Evolutionary conservation across 257 asterid genomes (phyloP).

Genomic region (Lantana camara): DNA sequence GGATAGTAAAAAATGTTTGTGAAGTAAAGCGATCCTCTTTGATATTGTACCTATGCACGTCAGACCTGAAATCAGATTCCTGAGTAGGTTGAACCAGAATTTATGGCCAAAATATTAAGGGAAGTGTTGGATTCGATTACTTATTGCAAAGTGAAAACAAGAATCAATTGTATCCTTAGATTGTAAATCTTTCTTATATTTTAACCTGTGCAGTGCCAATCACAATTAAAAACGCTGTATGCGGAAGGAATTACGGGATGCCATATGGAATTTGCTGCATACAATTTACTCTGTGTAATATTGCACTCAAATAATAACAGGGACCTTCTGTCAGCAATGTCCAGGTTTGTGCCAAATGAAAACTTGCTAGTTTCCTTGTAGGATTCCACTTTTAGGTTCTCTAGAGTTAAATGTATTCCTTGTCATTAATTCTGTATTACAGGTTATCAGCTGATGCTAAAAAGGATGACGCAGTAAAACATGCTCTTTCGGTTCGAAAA

Average conservation of each 20-base stretch:
- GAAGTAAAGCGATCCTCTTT: not conserved
- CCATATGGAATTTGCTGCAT: slow-evolving; percentile 91
- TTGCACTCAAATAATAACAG: slow-evolving; percentile 88
- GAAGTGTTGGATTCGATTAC: not conserved
- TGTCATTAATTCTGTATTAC: slow-evolving; percentile 31
- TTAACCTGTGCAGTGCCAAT: slow-evolving; percentile 82
- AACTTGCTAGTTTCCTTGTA: not conserved
- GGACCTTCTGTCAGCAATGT: slow-evolving; percentile 94
- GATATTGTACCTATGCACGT: not conserved
- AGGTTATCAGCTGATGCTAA: slow-evolving; percentile 78
- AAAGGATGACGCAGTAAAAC: slow-evolving; percentile 70
- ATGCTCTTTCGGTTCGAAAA: slow-evolving; percentile 91
- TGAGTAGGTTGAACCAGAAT: not conserved
- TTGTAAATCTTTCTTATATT: slow-evolving; percentile 24
- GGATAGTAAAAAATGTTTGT: not conserved
- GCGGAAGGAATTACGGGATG: slow-evolving; percentile 94
- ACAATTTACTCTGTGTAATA: slow-evolving; percentile 87
- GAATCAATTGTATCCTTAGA: not conserved
- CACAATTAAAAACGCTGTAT: slow-evolving; percentile 91
- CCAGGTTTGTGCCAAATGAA: slow-evolving; percentile 59
- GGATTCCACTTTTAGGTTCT: slow-evolving; percentile 9
- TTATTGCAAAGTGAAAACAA: not conserved
- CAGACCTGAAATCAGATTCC: not conserved
- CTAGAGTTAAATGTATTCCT: slow-evolving; percentile 1
- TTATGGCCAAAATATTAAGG: not conserved